Base-by-base conservation (phyloP, 495 filamentous ascomycete genomes). In the Talaromyces liani region DNA sequence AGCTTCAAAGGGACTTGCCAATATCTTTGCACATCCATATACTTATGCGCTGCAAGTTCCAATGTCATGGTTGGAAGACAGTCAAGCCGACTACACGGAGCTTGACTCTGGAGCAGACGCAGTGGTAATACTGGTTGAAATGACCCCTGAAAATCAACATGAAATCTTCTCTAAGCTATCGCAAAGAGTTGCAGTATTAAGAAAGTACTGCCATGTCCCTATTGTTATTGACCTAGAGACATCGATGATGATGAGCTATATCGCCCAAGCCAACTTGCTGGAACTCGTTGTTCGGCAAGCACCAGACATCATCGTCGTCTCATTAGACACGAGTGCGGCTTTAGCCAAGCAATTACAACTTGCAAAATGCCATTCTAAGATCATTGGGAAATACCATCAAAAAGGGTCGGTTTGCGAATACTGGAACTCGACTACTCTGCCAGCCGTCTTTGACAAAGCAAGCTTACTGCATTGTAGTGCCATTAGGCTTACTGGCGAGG, bases 81-180 rank as follows among this genome's bases (percentile, higher is more conserved):
- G 71, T 61, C 64, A 74, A 22, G 64, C 76, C 24, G 84, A 88
- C 56, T 69, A 87, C 64, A 80, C 84, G 25, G 75, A 79, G n/a
- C 70, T 88, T 0, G 86, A 88, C 69, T 74, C 80, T 45, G 80
- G 82, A 3, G 82, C 77, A 3, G 87, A 90, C 73, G 85, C 80
- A 8, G 77, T 90, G 18, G 83, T 86, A 65, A 67, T 89, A 1
- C 76, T 85, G 20, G 76, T 88, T 39, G 81, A 84, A 62, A 31
- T 58, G 4, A 59, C 16, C 10, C 20, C 27, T 5, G 16, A 65
- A 2, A 63, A 65, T 4, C 58, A 63, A 27, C 65, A 73, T 33
- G 34, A 59, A 9, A n/a, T 59, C 16, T 59, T 34, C 16, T 59
- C 22, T 1, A 4, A 59, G n/a, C 31, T 59, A n/a, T 59, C 57